These are phyloP conservation scores for Steccherinum ochraceum DNA, from an alignment of 768 basidiomycete species.

Conservation along the genomic window DNA sequence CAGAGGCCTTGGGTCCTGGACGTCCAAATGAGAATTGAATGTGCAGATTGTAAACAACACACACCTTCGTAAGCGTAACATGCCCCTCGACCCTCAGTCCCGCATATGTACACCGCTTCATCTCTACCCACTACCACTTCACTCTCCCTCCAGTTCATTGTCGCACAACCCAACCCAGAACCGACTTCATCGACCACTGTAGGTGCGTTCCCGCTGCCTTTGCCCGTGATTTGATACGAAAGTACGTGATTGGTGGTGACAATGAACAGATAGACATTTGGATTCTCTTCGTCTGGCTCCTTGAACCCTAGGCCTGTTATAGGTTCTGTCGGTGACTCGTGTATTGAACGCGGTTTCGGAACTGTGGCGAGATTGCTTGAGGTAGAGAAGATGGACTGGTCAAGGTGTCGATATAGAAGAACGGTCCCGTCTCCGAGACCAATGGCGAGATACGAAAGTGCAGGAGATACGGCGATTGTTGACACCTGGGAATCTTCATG, in stretches of 20 bases:
- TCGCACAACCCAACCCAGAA: slow-evolving; percentile 75
- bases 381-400: slow-evolving; percentile 74
- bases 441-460: slow-evolving; percentile 79
- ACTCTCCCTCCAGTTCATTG: slow-evolving; percentile 64
- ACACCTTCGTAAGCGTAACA: slow-evolving; percentile 91
- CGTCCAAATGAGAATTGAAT: no score
- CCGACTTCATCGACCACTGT: slow-evolving; percentile 83
- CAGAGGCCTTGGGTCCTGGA: slow-evolving; percentile 74
- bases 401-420: slow-evolving; percentile 83
- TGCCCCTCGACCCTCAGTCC: slow-evolving; percentile 72
- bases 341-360: slow-evolving; percentile 82
- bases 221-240: slow-evolving; percentile 67
- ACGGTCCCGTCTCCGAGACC: slow-evolving; percentile 96
- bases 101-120: slow-evolving; percentile 87
- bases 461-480: slow-evolving; percentile 70
- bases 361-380: slow-evolving; percentile 62
- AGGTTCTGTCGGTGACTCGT: slow-evolving; percentile 82
- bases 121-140: slow-evolving; percentile 84
- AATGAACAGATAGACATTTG: slow-evolving; percentile 62
- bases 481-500: slow-evolving; percentile 45
- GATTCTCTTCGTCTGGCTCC: slow-evolving; percentile 39
- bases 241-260: slow-evolving; percentile 84
- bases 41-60: slow-evolving; percentile 5
- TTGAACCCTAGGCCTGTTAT: slow-evolving; percentile 90
- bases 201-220: slow-evolving; percentile 59